Base-by-base conservation (phyloP, 2,329 filamentous ascomycete species). In the Pestalotiopsis sp. region DNA sequence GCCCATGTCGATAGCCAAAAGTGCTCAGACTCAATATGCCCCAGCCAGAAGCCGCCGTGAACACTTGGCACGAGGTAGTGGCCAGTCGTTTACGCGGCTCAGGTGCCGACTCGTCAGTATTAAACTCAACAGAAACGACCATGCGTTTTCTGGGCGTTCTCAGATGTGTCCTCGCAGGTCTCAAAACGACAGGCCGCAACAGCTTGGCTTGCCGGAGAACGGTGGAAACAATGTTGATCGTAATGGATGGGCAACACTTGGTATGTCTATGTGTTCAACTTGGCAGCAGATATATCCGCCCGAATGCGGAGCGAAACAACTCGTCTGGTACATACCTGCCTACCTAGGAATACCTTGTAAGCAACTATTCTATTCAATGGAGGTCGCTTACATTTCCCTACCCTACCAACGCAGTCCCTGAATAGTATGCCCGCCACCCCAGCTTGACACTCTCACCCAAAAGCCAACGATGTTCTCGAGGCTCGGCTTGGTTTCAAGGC, bases 201-300 rank as follows among this genome's bases (percentile, higher is more conserved):
- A 31, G 27, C 59, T 62, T 62, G 59, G 59, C 59, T 62, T 27
- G 25, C 59, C 12, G 12, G 57, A 17, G 57, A 23, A 12, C 23
- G 27, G 57, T 27, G 27, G 20, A 39, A 62, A 27, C 12, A 62
- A 62, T 62, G 59, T 14, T 62, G 59, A 62, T 62, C 59, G 25
- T 39, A 39, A 62, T 62, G 31, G 57, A 62, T 20, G 59, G 59
- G 27, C 56, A 11, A n/a, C 14, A 17, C 57, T 36, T 20, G 27
- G 59, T 36, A 27, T 62, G 59, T 39, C 17, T 39, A n/a, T 62
- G 14, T 62, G 38, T 62, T 59, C n/a, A 13, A 62, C 59, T 62
- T 62, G 59, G 31, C 59, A 39, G 59, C 57, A 59, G n/a, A n/a
- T 62, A 62, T 17, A 17, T 27, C 57, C 23, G 57, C 57, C 20